Conservation (phyloP, 1,139 yeast genomes). For the Geotrichum phurueaensis region DNA sequence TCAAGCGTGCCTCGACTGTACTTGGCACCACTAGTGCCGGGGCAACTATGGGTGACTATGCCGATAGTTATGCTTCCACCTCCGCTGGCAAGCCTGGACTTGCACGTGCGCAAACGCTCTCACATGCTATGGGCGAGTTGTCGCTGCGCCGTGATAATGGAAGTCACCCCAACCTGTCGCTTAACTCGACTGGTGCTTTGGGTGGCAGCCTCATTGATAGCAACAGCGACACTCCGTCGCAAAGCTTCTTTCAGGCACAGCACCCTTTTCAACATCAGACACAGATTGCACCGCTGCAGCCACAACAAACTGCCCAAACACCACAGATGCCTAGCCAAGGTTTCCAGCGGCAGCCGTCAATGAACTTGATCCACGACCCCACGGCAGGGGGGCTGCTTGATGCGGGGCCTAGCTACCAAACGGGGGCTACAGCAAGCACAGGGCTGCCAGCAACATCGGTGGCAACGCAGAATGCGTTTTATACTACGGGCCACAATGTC, state of each 20-base stretch:
- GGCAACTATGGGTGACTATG: neutral
- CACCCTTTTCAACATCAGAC: neutral
- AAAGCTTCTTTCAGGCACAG: neutral
- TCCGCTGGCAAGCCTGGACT: constrained; percentile 3
- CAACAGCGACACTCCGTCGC: neutral
- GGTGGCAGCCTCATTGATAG: neutral
- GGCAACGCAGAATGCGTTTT: neutral
- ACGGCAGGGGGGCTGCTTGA: neutral
- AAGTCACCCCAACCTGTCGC: neutral
- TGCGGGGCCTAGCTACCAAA: neutral
- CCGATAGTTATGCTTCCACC: neutral
- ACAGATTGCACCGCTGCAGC: neutral
- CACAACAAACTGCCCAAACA: neutral
- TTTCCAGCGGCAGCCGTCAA: neutral
- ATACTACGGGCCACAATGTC: neutral
- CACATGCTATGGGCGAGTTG: constrained; percentile 12
- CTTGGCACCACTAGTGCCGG: neutral
- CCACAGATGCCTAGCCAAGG: neutral
- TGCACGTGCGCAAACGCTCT: constrained; percentile 13
- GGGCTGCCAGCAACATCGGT: neutral
- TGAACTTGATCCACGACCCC: neutral
- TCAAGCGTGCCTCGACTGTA: constrained; percentile 6
- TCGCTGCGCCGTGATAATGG: constrained; percentile 6
- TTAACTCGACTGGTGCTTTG: neutral
- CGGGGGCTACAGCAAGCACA: neutral